Evolutionary conservation across 2,329 filamentous ascomycete genomes (phyloP).

Genomic region (Sclerotiophoma versabilis): DNA sequence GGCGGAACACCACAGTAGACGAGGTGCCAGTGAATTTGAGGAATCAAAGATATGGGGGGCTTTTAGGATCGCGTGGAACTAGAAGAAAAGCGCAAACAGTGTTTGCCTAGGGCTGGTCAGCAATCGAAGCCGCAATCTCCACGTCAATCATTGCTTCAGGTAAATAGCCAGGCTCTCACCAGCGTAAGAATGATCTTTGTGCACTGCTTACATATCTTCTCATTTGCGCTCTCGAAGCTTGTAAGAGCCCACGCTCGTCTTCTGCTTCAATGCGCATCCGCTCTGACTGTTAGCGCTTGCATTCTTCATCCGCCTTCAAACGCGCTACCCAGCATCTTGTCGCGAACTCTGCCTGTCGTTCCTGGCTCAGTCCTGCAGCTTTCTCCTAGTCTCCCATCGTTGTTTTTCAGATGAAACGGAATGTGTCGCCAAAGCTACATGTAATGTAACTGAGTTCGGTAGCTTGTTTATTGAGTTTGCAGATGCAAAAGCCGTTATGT

Average conservation of each 20-base stretch:
- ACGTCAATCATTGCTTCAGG: no score
- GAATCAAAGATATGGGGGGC: background rate
- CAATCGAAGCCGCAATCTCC: background rate
- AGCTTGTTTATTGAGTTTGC: background rate
- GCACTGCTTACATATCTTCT: background rate
- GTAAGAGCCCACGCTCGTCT: background rate
- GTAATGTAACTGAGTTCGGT: background rate
- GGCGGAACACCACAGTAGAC: background rate
- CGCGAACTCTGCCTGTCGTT: background rate
- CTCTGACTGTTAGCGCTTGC: background rate
- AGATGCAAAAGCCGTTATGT: background rate
- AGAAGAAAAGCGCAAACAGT: background rate
- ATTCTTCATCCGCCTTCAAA: background rate
- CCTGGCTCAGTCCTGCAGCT: background rate
- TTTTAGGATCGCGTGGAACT: background rate
- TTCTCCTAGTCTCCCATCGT: background rate
- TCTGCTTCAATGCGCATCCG: background rate
- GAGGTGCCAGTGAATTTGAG: background rate
- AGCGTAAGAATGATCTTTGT: background rate
- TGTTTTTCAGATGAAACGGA: background rate
- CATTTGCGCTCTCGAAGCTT: background rate
- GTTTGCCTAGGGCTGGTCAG: background rate
- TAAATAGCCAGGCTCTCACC: background rate
- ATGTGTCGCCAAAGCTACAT: background rate
- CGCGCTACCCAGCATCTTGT: background rate